Base-by-base conservation (phyloP, 768 basidiomycete genomes). In the Mycena amicta region DNA sequence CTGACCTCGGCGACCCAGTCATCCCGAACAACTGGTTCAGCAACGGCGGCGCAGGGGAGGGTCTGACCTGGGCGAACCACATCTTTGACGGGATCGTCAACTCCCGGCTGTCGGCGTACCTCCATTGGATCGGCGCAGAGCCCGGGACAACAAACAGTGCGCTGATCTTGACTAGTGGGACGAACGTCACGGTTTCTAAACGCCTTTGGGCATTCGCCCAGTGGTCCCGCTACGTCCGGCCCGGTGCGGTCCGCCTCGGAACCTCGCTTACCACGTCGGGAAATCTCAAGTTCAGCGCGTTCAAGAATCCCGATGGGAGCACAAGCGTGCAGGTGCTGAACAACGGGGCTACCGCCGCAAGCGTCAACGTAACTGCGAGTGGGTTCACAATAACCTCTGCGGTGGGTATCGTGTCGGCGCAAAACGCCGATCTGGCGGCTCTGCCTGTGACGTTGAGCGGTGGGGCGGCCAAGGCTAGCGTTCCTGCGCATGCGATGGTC, bases 121-220 rank as follows among this genome's bases (percentile, higher is more conserved):
- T 57, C 18, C 50, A 61, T 27, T 61, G 60, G 60, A 46, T 53
- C 11, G 60, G 60, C 23, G 60, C 39, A 5, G 60, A 61, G 52
- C 33, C 52, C 6, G 60, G 55, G 2, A 49, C 60, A 12, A 61
- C 60, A 40, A 53, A 61, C 52, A 50, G 45, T 1, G 51, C 51
- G 1, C 47, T 61, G 11, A 54, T 61, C 39, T 43, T 53, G n/a
- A 54, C 39, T 4, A 43, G 22, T 15, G 60, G 60, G 11, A 53
- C 60, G 5, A 53, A 55, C 12, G 39, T 43, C 22, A 53, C 52
- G 29, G 29, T 50, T 15, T 57, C 55, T 26, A 53, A 47, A 29
- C 60, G 60, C 25, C 60, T 61, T 2, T 61, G 60, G 60, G 60
- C 60, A 8, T 53, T 61, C 23, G 60, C 60, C 20, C 60, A 61